phyloP scores from a whole-genome alignment of 805 yeast genomes.

The Starmera pachycereana region DNA sequence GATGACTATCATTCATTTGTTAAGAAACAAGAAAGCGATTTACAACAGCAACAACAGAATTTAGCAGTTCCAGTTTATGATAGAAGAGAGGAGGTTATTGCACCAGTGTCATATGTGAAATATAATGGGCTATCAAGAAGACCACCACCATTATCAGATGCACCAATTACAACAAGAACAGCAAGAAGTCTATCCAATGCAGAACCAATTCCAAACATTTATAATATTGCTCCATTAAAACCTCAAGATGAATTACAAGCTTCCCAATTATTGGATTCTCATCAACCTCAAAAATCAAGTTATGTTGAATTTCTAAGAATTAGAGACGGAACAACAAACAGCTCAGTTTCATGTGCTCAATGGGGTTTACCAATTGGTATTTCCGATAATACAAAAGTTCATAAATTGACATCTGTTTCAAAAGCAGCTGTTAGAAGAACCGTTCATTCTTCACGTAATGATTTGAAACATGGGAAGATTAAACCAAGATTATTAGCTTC shows the following conservation, averaged over 20 bases:
- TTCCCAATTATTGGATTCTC: constrained; percentile 10
- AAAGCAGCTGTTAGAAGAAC: constrained; percentile 9
- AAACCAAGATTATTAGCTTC: constrained; percentile 62
- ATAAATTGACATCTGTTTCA: constrained; percentile 11
- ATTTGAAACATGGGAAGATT: constrained; percentile 51
- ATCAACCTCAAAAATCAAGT: constrained; percentile 38
- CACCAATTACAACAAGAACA: constrained; percentile 23
- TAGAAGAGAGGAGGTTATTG: constrained; percentile 27
- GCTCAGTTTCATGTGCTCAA: constrained; percentile 34
- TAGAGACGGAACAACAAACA: constrained; percentile 38
- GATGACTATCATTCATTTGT: background rate
- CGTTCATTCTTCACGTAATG: constrained; percentile 16
- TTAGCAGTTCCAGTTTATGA: constrained; percentile 21
- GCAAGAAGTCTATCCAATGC: constrained; percentile 26
- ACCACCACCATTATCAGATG: constrained; percentile 28
- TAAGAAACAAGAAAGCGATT: background rate
- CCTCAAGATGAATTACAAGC: constrained; percentile 4
- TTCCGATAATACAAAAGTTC: constrained; percentile 25
- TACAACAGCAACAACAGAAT: background rate
- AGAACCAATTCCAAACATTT: constrained; percentile 6
- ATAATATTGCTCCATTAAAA: constrained; percentile 5
- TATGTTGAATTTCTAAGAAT: constrained; percentile 36
- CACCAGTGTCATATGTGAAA: constrained; percentile 18
- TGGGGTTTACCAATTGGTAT: constrained; percentile 49
- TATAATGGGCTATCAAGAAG: constrained; percentile 17